Conservation (phyloP, 2,329 filamentous ascomycete genomes). For the Lachnellula cervina region DNA sequence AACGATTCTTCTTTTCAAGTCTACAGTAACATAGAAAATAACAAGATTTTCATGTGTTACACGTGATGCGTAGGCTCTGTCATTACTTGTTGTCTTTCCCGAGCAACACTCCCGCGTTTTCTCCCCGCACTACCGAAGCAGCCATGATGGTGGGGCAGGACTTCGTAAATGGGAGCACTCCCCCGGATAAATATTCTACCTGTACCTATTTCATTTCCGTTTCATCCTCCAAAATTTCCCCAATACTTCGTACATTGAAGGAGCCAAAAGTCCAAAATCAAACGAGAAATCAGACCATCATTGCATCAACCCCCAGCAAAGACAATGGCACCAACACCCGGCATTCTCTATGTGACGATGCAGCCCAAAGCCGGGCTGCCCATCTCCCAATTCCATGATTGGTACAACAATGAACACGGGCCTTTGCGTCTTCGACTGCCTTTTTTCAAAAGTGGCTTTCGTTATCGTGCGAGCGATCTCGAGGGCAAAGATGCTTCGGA, state of each 20-base stretch:
- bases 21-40: too few species aligned
- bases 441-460: constrained; percentile 71
- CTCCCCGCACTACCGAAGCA: neutral
- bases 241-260: neutral
- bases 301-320: neutral
- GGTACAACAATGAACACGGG: constrained; percentile 93
- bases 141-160: constrained; percentile 4
- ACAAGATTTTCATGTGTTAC: too few species aligned
- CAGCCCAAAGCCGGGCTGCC: constrained; percentile 62
- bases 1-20: too few species aligned
- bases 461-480: constrained; percentile 66
- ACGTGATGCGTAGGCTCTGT: too few species aligned
- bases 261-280: neutral
- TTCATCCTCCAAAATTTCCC: neutral
- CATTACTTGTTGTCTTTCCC: constrained; percentile 5
- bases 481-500: constrained; percentile 25
- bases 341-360: constrained; percentile 83
- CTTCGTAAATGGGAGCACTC: neutral
- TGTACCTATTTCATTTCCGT: neutral
- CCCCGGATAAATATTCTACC: constrained; percentile 7
- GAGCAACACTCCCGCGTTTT: neutral
- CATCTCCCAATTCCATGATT: constrained; percentile 73
- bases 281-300: constrained; percentile 3
- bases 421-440: constrained; percentile 72
- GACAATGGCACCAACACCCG: constrained; percentile 46